Conservation (phyloP, 106 monocot species). For the Allium cepa region DNA sequence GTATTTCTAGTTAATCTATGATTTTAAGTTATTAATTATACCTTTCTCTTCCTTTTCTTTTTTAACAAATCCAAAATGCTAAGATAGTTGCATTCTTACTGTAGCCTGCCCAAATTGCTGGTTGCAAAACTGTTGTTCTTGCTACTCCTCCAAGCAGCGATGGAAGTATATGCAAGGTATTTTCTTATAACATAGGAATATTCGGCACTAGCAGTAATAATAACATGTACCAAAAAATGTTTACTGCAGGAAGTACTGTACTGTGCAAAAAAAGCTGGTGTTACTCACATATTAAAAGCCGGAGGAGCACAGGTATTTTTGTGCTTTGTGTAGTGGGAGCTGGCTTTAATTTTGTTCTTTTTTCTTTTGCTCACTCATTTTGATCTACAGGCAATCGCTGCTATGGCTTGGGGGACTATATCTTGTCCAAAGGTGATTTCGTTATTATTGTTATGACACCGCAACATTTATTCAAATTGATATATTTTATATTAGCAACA, state of each 20-base stretch:
- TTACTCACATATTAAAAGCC: conserved; percentile 91
- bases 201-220: background rate
- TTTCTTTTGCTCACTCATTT: background rate
- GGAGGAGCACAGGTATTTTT: conserved; percentile 88
- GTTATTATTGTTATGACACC: too few species aligned
- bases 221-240: background rate
- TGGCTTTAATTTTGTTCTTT: background rate
- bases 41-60: background rate
- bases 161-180: conserved; percentile 96
- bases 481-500: too few species aligned
- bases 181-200: background rate
- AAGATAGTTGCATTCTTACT: background rate
- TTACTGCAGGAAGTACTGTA: conserved; percentile 82
- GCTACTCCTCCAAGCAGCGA: conserved; percentile 79
- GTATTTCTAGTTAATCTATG: background rate
- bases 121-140: conserved; percentile 95
- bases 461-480: too few species aligned
- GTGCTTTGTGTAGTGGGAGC: too few species aligned
- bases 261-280: conserved; percentile 96
- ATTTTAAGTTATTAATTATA: background rate
- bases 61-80: background rate
- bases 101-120: conserved; percentile 95
- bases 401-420: conserved; percentile 94
- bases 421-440: conserved; percentile 88
- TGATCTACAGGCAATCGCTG: conserved; percentile 66